phyloP scores from a whole-genome alignment of 306 rosid genomes.

The Citrullus colocynthis region DNA sequence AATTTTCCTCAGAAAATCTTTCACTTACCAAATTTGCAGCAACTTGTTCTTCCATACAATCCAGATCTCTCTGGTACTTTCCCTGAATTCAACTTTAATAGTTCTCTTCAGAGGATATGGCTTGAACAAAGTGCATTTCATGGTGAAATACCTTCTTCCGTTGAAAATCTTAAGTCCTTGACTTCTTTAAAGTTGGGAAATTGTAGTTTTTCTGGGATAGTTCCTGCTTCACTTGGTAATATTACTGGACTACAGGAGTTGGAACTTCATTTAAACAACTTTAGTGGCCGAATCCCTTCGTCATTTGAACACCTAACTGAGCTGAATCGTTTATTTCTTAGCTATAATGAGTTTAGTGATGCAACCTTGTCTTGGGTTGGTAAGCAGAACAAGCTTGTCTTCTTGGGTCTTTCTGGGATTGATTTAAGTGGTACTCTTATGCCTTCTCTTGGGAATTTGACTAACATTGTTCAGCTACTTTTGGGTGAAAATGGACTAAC shows the following conservation, averaged over 20 bases:
- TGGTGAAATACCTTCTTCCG: slow-evolving; percentile 21
- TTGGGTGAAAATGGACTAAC: not conserved
- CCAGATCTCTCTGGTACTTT: slow-evolving; percentile 16
- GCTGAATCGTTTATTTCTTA: not conserved
- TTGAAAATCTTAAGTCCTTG: slow-evolving; percentile 12
- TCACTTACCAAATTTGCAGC: not conserved
- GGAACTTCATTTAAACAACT: not conserved
- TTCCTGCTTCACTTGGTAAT: slow-evolving; percentile 26
- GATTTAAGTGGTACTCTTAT: not conserved
- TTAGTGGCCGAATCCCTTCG: slow-evolving; percentile 1
- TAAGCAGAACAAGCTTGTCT: not conserved
- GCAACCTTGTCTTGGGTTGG: slow-evolving; percentile 1
- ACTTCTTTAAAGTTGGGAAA: not conserved
- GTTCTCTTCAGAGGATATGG: not conserved
- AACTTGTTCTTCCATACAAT: not conserved
- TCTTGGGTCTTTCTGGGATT: not conserved
- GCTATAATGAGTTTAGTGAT: not conserved
- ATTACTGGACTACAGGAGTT: not conserved
- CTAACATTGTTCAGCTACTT: not conserved
- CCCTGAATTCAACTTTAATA: slow-evolving; percentile 15
- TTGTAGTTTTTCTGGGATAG: not conserved
- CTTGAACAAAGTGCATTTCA: not conserved
- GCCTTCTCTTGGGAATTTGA: slow-evolving; percentile 11
- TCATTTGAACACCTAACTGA: not conserved
- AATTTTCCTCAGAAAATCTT: not conserved